Percentiles rank a stretch among this genome's conserved stretches.
These are phyloP conservation scores for Podochytrium sp. DNA, from an alignment of 192 early-diverging fungal species.

Conservation along the genomic window DNA sequence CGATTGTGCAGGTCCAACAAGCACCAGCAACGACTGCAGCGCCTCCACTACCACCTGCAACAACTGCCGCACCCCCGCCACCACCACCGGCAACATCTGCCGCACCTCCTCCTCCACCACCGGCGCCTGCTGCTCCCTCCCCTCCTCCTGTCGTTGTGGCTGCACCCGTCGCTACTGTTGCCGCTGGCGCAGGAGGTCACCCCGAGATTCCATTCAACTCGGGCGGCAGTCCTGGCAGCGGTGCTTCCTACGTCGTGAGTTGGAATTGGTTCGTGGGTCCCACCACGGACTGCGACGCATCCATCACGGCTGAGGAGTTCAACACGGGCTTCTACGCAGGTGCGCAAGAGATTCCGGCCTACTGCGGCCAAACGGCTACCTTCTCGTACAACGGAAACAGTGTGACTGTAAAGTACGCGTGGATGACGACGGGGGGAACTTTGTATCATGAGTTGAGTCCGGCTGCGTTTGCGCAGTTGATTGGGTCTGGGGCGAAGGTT, in stretches of 20 bases:
- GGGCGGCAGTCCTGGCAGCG: background rate
- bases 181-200: background rate
- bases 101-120: background rate
- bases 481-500: background rate
- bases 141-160: background rate
- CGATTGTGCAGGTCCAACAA: too few relatives aligned
- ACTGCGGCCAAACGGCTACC: slow-evolving; percentile 17
- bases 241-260: background rate
- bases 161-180: background rate
- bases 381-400: slow-evolving; percentile 25
- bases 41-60: too few relatives aligned
- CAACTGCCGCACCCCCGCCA: too few relatives aligned
- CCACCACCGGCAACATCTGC: too few relatives aligned
- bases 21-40: too few relatives aligned
- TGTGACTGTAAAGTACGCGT: slow-evolving; percentile 27
- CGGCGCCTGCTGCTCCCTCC: background rate
- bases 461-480: slow-evolving; percentile 17
- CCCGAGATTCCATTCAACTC: background rate
- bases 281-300: slow-evolving; percentile 20
- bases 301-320: slow-evolving; percentile 12
- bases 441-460: slow-evolving; percentile 18
- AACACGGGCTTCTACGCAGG: slow-evolving; percentile 30
- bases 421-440: slow-evolving; percentile 26
- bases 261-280: slow-evolving; percentile 25
- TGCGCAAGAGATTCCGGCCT: slow-evolving; percentile 17